Percentiles rank a stretch among this genome's conserved stretches.
Evolutionary conservation across 2,329 filamentous ascomycete genomes (phyloP).

Genomic region (Hypocreales sp.): DNA sequence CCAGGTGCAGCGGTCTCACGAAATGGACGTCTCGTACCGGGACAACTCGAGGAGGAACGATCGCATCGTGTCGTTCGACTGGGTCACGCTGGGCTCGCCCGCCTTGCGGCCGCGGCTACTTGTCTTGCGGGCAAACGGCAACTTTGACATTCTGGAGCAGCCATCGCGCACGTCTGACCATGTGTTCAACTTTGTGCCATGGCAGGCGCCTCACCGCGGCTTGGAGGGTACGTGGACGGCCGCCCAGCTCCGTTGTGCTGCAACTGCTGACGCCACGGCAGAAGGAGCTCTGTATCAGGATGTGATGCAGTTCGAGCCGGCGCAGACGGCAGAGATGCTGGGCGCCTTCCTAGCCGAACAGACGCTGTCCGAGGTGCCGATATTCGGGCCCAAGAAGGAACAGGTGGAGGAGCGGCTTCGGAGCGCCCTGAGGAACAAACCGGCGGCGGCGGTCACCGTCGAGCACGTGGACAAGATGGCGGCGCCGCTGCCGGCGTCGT

Average conservation of each 20-base stretch:
- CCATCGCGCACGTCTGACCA: constrained; percentile 42
- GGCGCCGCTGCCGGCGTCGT: constrained; percentile 22
- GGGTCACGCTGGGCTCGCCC: constrained; percentile 43
- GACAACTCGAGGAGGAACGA: constrained; percentile 37
- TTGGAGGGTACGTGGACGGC: constrained; percentile 27
- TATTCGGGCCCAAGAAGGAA: constrained; percentile 39
- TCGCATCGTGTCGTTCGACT: constrained; percentile 52
- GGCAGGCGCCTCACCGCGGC: constrained; percentile 42
- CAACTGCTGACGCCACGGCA: too few relatives aligned
- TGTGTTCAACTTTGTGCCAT: constrained; percentile 44
- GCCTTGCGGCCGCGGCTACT: constrained; percentile 41
- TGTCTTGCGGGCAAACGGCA: constrained; percentile 43
- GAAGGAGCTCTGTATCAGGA: constrained; percentile 36
- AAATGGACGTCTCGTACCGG: constrained; percentile 43
- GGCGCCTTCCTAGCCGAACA: constrained; percentile 38
- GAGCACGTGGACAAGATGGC: constrained; percentile 20
- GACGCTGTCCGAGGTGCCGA: constrained; percentile 33
- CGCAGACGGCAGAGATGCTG: constrained; percentile 34
- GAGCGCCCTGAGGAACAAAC: constrained; percentile 19
- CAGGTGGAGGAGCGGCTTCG: constrained; percentile 26
- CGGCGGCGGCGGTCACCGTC: constrained; percentile 16
- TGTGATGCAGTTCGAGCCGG: constrained; percentile 42
- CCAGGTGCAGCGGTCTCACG: constrained; percentile 42
- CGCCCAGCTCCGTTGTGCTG: too few relatives aligned
- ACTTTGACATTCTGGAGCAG: constrained; percentile 46